Percentiles rank a stretch among this genome's conserved stretches.
Conservation (phyloP, 164 flowering plant genomes). For the Litsea cubeba region DNA sequence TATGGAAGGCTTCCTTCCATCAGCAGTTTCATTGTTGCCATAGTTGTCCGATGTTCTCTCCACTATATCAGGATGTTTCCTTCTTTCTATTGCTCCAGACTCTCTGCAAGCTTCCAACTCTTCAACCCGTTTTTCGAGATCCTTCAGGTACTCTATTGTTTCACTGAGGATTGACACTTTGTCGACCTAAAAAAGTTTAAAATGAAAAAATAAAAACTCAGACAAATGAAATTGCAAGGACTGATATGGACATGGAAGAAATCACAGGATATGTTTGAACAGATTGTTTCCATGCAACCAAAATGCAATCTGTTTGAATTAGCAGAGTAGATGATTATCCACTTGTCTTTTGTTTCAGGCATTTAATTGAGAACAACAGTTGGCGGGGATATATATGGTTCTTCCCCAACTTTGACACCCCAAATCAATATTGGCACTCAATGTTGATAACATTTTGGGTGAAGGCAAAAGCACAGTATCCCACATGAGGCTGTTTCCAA, state of each 20-base stretch:
- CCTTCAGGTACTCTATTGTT: constrained; percentile 65
- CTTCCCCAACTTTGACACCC: background rate
- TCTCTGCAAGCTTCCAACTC: constrained; percentile 55
- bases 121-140: constrained; percentile 74
- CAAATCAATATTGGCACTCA: background rate
- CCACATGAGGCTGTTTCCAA: background rate
- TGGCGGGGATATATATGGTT: background rate
- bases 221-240: background rate
- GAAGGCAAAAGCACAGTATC: background rate
- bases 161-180: constrained; percentile 59
- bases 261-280: background rate
- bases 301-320: background rate
- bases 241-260: background rate
- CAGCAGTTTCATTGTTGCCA: constrained; percentile 22
- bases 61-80: constrained; percentile 34
- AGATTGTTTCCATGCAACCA: background rate
- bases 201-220: background rate
- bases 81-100: constrained; percentile 32
- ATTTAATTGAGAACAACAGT: no score
- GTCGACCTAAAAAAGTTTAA: constrained; percentile 49
- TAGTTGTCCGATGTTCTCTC: constrained; percentile 75
- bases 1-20: constrained; percentile 24
- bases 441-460: background rate
- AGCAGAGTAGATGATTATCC: background rate
- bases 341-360: no score